Evolutionary conservation across 352 stramenopile genomes (phyloP).

Genomic region (Pythium oligandrum): DNA sequence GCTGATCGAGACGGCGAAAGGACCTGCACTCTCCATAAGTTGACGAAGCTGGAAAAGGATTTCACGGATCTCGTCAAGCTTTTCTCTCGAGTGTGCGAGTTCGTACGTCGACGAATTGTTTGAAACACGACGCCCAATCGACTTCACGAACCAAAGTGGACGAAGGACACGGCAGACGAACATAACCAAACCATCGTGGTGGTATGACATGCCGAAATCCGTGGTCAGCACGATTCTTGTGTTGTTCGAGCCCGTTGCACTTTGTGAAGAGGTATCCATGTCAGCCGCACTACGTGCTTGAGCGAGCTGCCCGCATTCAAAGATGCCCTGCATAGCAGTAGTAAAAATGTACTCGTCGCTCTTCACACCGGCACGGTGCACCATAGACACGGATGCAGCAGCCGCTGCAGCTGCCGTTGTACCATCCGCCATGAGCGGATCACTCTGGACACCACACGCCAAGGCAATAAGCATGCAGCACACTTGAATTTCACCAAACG

Average conservation of each 20-base stretch:
- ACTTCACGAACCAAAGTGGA: constrained; percentile 65
- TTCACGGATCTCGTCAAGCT: constrained; percentile 70
- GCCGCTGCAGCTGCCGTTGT: constrained; percentile 27
- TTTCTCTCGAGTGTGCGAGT: constrained; percentile 36
- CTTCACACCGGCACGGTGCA: constrained; percentile 45
- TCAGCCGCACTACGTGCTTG: constrained; percentile 6
- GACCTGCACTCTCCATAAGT: constrained; percentile 71
- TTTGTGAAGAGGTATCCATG: constrained; percentile 16
- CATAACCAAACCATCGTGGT: constrained; percentile 78
- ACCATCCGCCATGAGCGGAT: constrained; percentile 59
- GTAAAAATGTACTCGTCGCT: constrained; percentile 79
- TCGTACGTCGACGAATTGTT: constrained; percentile 35
- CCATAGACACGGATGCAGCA: constrained; percentile 30
- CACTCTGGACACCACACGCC: constrained; percentile 78
- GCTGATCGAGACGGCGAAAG: constrained; percentile 73
- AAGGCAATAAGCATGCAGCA: constrained; percentile 87
- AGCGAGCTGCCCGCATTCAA: constrained; percentile 64
- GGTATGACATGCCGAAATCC: constrained; percentile 84
- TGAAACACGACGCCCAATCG: constrained; percentile 39
- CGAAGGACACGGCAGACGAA: constrained; percentile 80
- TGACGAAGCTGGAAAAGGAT: constrained; percentile 81
- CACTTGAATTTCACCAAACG: constrained; percentile 81
- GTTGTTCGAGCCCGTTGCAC: constrained; percentile 20
- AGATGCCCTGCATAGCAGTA: constrained; percentile 75
- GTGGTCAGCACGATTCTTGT: constrained; percentile 82